Conservation (phyloP, 2,329 filamentous ascomycete genomes). For the Phialemoniopsis sp. region DNA sequence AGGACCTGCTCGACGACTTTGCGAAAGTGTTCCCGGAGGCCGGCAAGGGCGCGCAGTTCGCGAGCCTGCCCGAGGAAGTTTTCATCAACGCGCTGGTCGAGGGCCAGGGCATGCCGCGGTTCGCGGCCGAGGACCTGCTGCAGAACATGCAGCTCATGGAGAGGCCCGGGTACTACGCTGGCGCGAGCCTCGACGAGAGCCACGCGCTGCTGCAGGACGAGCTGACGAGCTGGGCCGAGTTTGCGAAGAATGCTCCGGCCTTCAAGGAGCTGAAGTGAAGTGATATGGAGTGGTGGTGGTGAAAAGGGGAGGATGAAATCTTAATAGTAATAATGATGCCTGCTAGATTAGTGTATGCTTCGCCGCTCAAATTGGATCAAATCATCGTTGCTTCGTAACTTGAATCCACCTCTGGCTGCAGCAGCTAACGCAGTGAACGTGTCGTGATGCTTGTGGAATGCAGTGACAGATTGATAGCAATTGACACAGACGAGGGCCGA, state of each 20-base stretch:
- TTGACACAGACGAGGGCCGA: no score
- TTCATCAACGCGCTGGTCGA: constrained; percentile 31
- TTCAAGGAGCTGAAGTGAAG: neutral
- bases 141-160: constrained; percentile 49
- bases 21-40: constrained; percentile 28
- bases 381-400: no score
- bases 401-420: no score
- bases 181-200: constrained; percentile 32
- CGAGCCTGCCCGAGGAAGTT: constrained; percentile 29
- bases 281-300: neutral
- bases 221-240: constrained; percentile 37
- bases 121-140: constrained; percentile 41
- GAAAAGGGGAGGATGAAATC: neutral
- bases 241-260: constrained; percentile 15
- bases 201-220: constrained; percentile 28
- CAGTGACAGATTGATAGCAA: no score
- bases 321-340: no score
- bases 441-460: no score
- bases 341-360: no score
- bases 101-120: constrained; percentile 27
- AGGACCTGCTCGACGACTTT: constrained; percentile 33
- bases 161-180: constrained; percentile 48
- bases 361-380: no score
- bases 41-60: constrained; percentile 28
- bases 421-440: no score